Conservation (phyloP, 495 filamentous ascomycete species). For the Hyaloscypha finlandica region DNA sequence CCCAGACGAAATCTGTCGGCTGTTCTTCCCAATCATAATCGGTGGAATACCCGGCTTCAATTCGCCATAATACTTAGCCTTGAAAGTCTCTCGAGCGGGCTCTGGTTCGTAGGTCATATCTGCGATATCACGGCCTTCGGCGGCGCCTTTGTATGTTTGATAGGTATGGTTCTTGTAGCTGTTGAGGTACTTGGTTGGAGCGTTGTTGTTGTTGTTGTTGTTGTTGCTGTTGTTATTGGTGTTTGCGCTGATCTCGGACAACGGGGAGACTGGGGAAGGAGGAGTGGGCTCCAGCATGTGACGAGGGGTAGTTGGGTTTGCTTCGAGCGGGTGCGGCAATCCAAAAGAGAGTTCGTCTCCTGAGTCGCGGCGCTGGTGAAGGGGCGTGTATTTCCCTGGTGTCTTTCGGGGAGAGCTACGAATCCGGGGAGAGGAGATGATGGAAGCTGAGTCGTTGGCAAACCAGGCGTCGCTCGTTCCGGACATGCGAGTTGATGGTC, state of each 20-base stretch:
- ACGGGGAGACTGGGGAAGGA: constrained; percentile 35
- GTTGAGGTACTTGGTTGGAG: not conserved
- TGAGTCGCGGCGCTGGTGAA: constrained; percentile 50
- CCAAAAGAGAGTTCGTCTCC: constrained; percentile 37
- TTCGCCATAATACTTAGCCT: constrained; percentile 52
- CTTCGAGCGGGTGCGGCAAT: constrained; percentile 48
- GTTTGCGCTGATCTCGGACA: constrained; percentile 41
- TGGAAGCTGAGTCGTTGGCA: constrained; percentile 43
- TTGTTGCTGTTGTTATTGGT: constrained; percentile 36
- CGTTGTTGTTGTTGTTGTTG: constrained; percentile 36
- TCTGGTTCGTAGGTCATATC: constrained; percentile 27
- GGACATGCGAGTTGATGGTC: not conserved
- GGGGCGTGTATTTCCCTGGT: constrained; percentile 43
- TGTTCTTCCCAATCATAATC: constrained; percentile 42
- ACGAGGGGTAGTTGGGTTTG: constrained; percentile 38
- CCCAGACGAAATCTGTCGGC: constrained; percentile 50
- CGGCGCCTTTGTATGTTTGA: not conserved
- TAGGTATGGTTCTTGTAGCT: not conserved
- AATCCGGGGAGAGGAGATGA: constrained; percentile 50
- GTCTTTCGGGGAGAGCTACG: constrained; percentile 46
- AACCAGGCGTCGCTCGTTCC: constrained; percentile 57
- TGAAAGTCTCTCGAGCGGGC: constrained; percentile 33
- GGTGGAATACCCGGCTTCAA: constrained; percentile 49
- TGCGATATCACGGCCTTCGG: constrained; percentile 32
- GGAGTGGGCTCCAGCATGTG: constrained; percentile 12